Conservation (phyloP, 306 rosid genomes). For the cucumber (Cucumis sativus) region Cucumber_9930_V3 NC_026656.2:17225501-17226000, state of each 20-base stretch:
- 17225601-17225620: too few relatives aligned
- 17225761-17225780: neutral
- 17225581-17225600: neutral
- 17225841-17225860: too few relatives aligned
- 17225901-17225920: rapidly evolving
- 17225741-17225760: neutral
- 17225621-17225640: neutral
- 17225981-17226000: neutral
- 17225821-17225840: neutral
- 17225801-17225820: neutral
- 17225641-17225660: neutral
- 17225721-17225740: neutral
- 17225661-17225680: neutral
- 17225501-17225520: neutral
- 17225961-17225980: neutral
- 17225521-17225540: neutral
- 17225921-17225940: too few relatives aligned
- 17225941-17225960: neutral
- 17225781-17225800: neutral
- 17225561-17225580: neutral
- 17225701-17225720: neutral
- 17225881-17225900: neutral
- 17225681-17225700: neutral
- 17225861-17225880: neutral
- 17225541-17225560: neutral